Evolutionary conservation across 2,329 filamentous ascomycete genomes (phyloP), one percentile per base, ranked within the genome.

Genomic region (Botrytis porri): DNA sequence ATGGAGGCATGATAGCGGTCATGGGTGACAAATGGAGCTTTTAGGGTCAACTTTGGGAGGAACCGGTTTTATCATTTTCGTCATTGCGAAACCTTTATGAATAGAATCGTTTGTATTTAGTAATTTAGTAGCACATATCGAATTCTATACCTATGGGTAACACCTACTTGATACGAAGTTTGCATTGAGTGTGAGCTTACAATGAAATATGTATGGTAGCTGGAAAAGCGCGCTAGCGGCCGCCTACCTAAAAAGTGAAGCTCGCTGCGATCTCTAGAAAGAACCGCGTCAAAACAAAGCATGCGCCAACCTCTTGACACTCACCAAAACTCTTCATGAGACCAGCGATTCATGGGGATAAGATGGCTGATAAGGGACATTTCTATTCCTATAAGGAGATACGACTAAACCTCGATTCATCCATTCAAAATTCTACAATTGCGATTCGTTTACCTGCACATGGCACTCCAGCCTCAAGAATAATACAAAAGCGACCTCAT

Each of bases 331-430:
- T 73, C 39, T 74, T 39, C 57, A 65, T 69, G 70, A 75, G 66
- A 61, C 48, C 51, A 71, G 63, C 70, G 63, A 74, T 80, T 81
- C 80, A 92, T 92, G 91, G 89, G 86, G 85, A 86, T 85, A 88
- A 86, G 81, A 93, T 93, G 91, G 88, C 87, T 80, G 85, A 86
- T 79, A 82, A 85, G 80, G 87, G 88, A 80, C 86, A 88, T 77
- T 87, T 88, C 76, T 91, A 88, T 83, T 86, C 93, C 83, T 96
- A 92, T 86, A 95, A 94, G 85, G 94, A 97, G 87, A 94, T 92
- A 82, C 90, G 93, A 82, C 85, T 97, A 83, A 93, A 93, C 82
- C 88, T 96, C 79, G 93, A 96, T 83, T 89, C 90, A 76, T 87
- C 89, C 75, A 91, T 88, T 78, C 85, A 87, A 77, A 88, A 88